These are phyloP conservation scores for Picochlorum sp. DNA, from an alignment of 139 green algal species.

Conservation along the genomic window DNA sequence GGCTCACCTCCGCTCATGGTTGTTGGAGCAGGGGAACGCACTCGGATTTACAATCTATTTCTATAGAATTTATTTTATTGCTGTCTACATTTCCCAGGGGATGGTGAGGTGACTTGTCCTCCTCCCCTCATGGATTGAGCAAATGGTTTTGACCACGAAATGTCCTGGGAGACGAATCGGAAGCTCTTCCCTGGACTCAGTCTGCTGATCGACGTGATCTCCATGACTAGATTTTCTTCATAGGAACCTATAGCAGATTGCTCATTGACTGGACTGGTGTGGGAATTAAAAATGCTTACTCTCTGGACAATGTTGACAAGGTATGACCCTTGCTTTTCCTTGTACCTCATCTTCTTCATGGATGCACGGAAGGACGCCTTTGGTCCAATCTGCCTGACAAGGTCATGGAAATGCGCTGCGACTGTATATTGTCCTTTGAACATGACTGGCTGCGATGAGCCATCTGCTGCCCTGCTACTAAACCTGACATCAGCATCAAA, in stretches of 20 bases:
- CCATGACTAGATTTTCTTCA: constrained; percentile 7
- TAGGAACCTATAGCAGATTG: constrained; percentile 34
- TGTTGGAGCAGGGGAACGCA: background rate
- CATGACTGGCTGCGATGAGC: background rate
- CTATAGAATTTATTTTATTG: constrained; percentile 9
- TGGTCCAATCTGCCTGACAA: constrained; percentile 6
- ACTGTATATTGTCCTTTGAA: constrained; percentile 29
- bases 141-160: constrained; percentile 10
- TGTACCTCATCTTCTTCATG: background rate
- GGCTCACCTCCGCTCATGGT: background rate
- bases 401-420: constrained; percentile 24
- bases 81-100: constrained; percentile 11
- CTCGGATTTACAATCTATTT: background rate
- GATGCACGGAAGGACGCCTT: background rate
- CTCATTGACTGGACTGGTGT: constrained; percentile 13
- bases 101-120: background rate
- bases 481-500: constrained; percentile 21
- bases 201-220: background rate
- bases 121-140: background rate
- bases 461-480: background rate
- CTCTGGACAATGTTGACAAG: background rate
- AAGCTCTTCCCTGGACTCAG: constrained; percentile 10
- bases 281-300: background rate
- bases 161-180: background rate
- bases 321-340: background rate